Percentiles rank a stretch among this genome's conserved stretches.
Evolutionary conservation across 176 grass and related monocot species (phyloP).

Genomic region (Triticum aestivum): DNA sequence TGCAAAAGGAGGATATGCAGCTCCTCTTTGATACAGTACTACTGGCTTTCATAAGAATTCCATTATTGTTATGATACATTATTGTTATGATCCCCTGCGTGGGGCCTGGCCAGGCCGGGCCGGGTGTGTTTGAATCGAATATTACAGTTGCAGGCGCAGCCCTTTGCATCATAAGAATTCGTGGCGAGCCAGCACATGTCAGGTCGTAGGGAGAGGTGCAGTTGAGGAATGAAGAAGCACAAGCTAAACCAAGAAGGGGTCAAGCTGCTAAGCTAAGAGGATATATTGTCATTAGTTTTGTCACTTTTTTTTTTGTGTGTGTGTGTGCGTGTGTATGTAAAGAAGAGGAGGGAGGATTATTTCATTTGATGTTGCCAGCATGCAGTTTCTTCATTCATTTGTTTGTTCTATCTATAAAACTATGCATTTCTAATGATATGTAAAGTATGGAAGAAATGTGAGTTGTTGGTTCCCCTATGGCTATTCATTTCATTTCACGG

Average conservation of each 20-base stretch:
- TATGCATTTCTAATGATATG: background rate
- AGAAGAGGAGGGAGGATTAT: background rate
- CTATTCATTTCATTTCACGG: no score
- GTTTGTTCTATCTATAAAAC: background rate
- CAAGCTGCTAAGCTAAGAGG: background rate
- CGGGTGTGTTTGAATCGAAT: no score
- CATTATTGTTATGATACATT: no score
- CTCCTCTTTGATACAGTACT: no score
- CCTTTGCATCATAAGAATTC: background rate
- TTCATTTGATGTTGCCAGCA: background rate
- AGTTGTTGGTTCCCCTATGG: background rate
- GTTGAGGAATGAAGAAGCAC: background rate
- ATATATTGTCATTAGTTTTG: background rate
- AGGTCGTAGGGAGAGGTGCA: background rate
- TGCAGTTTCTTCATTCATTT: background rate
- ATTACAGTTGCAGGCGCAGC: background rate
- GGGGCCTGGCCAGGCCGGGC: no score
- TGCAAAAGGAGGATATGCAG: no score
- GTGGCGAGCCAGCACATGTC: background rate
- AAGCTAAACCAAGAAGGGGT: background rate
- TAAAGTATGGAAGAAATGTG: background rate
- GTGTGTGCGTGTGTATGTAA: background rate
- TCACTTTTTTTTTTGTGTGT: background rate
- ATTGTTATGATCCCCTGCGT: no score
- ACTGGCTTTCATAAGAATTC: no score